Base-by-base conservation (phyloP, 257 asterid genomes). In the Ehretia macrophylla region DNA sequence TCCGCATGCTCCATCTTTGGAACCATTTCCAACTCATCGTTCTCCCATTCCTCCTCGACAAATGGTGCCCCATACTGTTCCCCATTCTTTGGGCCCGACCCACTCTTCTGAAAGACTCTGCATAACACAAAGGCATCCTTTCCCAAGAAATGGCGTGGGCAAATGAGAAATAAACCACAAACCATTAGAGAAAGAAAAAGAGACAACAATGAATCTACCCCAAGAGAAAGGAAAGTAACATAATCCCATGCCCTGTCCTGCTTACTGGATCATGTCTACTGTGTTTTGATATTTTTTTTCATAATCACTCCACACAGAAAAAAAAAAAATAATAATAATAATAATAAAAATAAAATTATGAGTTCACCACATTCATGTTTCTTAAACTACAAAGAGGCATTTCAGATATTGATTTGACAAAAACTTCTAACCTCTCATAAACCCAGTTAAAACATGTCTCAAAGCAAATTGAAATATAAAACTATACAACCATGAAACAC, bases 81-180 rank as follows among this genome's bases (percentile, higher is more conserved):
- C 45, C 96, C 98, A 67, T 91, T 91, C 83, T 85, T 91, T 27
- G 98, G 95, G 58, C 98, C 98, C 0, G 98, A 61, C 52, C 98
- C 98, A 88, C 98, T 91, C 77, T 91, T 91, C 78, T 91, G 98
- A 72, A 88, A 87, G 62, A 91, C 84, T 72, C 96, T 84, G 69
- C 96, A 87, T 48, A 91, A 71, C 67, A 91, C 98, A 65, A 68
- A 83, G 14, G 95, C 78, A 65, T 83, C 98, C 95, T 85, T 66
- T 64, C 51, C 66, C 79, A 70, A 70, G 23, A 75, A 62, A 63
- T 18, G 44, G 8, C 49, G 11, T 14, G 8, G 11, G 18, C 9
- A 9, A 18, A 12, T 9, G 27, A 16, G 2, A 20, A 59, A 14
- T n/a, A n/a, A n/a, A n/a, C n/a, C 16, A 18, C 11, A 49, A 35